Evolutionary conservation across 495 filamentous ascomycete species (phyloP), one percentile per base, ranked within the genome.

Genomic region (Evernia prunastri): DNA sequence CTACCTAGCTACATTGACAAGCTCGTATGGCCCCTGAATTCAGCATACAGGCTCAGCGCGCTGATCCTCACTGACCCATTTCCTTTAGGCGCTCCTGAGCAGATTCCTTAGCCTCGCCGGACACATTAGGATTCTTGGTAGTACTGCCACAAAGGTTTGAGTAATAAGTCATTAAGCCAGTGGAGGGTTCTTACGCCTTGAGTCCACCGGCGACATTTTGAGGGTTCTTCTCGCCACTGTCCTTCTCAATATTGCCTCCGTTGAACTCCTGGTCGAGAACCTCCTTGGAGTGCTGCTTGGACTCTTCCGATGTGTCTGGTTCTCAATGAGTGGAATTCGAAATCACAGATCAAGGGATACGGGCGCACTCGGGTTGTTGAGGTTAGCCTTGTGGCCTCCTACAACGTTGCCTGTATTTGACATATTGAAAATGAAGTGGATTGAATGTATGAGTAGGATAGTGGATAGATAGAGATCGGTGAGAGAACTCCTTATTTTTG

Each of bases 351-450:
- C n/a, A n/a, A n/a, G n/a, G n/a, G n/a, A n/a, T n/a, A n/a, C n/a
- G 37, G 36, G 10, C 72, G 43, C 56, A 81, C 78, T 71, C 39
- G 78, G 78, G 58, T 81, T 80, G 68, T 71, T 72, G 47, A 81
- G 66, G 56, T 75, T 79, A 33, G 79, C 78, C 69, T 80, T 81
- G 74, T 81, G 78, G 45, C 77, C 79, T 58, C 79, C 74, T 53
- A 77, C 69, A 49, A 79, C 70, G 60, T 79, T 79, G 54, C 78
- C 76, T 40, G 67, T 61, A 64, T 76, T 65, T 20, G 66, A 61
- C 66, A 68, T 68, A 18, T 31, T 60, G 45, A 58, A 57, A 56
- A 8, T 63, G 33, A 25, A 37, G 10, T 57, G 2, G 33, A 3
- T 56, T 63, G 33, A 40, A 4, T 58, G 25, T 29, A n/a, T 58